Evolutionary conservation across 306 rosid species (phyloP).

Genomic region (Dryas alaskensis): DNA sequence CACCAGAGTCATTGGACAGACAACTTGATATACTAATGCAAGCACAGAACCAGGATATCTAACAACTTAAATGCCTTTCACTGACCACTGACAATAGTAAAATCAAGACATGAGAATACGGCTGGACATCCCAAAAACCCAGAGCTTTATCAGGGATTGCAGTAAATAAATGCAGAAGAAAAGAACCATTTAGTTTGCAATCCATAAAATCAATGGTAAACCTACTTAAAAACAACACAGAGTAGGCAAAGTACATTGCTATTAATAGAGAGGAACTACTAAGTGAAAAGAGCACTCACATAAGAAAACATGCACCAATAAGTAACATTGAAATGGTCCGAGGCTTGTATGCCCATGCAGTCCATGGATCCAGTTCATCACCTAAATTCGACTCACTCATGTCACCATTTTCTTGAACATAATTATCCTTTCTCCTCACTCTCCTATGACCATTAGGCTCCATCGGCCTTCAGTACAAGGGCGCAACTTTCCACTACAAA

Average conservation of each 20-base stretch:
- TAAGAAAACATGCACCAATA: slow-evolving; percentile 92
- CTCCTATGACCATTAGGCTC: slow-evolving; percentile 65
- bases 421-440: slow-evolving; percentile 48
- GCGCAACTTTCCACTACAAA: slow-evolving; percentile 45
- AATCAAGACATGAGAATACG: background rate
- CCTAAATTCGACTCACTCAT: slow-evolving; percentile 41
- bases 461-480: slow-evolving; percentile 43
- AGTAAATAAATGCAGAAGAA: slow-evolving; percentile 3
- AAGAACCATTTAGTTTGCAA: slow-evolving; percentile 6
- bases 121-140: background rate
- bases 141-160: slow-evolving; percentile 10
- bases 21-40: background rate
- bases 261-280: slow-evolving; percentile 11
- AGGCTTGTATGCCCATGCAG: slow-evolving; percentile 99
- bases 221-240: background rate
- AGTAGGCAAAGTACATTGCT: too few species aligned
- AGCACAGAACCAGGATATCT: background rate
- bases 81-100: background rate
- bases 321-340: slow-evolving; percentile 88
- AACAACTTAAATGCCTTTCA: background rate
- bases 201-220: background rate
- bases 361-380: slow-evolving; percentile 98
- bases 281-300: slow-evolving; percentile 57
- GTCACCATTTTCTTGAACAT: slow-evolving; percentile 63
- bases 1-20: background rate